Percentiles rank a stretch among this genome's conserved stretches.
Evolutionary conservation across 768 basidiomycete species (phyloP).

Genomic region (Suillus lakei): DNA sequence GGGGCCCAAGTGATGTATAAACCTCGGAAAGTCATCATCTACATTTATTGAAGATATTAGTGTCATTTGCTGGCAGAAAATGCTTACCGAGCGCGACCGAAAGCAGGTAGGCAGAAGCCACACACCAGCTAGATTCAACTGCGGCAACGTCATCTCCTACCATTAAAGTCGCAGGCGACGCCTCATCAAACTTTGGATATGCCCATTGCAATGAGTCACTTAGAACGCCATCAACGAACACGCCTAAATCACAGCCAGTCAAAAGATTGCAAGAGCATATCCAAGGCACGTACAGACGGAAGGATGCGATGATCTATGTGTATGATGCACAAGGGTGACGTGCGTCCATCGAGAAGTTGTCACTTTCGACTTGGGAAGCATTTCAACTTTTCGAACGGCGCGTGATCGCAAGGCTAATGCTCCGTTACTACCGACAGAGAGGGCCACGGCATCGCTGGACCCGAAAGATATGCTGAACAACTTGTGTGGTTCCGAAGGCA

Average conservation of each 20-base stretch:
- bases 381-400: constrained; percentile 41
- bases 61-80: neutral
- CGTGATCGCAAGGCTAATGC: constrained; percentile 53
- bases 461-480: constrained; percentile 43
- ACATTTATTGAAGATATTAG: constrained; percentile 18
- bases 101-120: constrained; percentile 68
- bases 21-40: constrained; percentile 75
- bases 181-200: constrained; percentile 60
- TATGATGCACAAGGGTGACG: constrained; percentile 67
- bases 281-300: constrained; percentile 57
- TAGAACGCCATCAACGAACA: constrained; percentile 77
- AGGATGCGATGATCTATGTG: constrained; percentile 56
- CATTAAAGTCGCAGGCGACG: constrained; percentile 44
- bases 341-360: constrained; percentile 74
- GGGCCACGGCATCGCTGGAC: constrained; percentile 40
- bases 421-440: constrained; percentile 61
- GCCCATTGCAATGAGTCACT: constrained; percentile 63
- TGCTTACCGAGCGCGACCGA: constrained; percentile 58
- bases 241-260: constrained; percentile 44
- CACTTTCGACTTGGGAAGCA: constrained; percentile 53
- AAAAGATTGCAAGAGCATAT: neutral
- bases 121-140: constrained; percentile 57
- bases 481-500: constrained; percentile 38
- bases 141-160: constrained; percentile 58
- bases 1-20: constrained; percentile 84